Evolutionary conservation across 2,329 filamentous ascomycete genomes (phyloP).

Genomic region (Alternaria metachromatica): DNA sequence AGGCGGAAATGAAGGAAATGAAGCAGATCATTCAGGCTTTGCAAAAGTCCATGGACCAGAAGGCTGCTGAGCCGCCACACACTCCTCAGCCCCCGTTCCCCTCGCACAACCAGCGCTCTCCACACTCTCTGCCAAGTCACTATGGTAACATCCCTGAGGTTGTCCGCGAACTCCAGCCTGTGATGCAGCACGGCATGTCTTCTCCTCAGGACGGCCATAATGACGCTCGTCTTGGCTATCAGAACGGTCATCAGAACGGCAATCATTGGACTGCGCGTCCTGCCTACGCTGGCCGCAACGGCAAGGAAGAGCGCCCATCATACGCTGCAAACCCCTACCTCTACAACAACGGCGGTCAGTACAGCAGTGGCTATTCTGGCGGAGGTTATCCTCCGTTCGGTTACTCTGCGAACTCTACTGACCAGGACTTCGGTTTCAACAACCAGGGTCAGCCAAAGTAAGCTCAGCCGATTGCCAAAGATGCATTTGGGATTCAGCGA

Average conservation of each 20-base stretch:
- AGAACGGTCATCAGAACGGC: slow-evolving; percentile 16
- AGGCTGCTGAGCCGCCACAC: slow-evolving; percentile 14
- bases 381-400: slow-evolving; percentile 25
- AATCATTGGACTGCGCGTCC: slow-evolving; percentile 22
- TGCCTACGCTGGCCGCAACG: slow-evolving; percentile 23
- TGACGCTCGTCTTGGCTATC: slow-evolving; percentile 23
- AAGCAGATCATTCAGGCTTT: slow-evolving; percentile 33
- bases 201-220: slow-evolving; percentile 21
- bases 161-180: background rate
- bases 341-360: slow-evolving; percentile 19
- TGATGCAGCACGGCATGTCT: slow-evolving; percentile 3
- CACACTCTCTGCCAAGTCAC: slow-evolving; percentile 28
- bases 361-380: slow-evolving; percentile 20
- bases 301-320: slow-evolving; percentile 29
- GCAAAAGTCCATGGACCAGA: slow-evolving; percentile 32
- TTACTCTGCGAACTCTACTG: slow-evolving; percentile 19
- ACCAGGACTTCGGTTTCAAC: slow-evolving; percentile 27
- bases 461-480: background rate
- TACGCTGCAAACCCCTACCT: slow-evolving; percentile 34
- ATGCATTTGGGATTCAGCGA: background rate
- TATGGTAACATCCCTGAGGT: slow-evolving; percentile 22
- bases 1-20: slow-evolving; percentile 34
- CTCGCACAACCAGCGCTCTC: slow-evolving; percentile 31
- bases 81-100: slow-evolving; percentile 4
- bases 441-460: slow-evolving; percentile 23